Percentiles rank a stretch among this genome's conserved stretches.
phyloP scores from a whole-genome alignment of 2,329 filamentous ascomycete species.

The Tolypocladium pustulatum region DNA sequence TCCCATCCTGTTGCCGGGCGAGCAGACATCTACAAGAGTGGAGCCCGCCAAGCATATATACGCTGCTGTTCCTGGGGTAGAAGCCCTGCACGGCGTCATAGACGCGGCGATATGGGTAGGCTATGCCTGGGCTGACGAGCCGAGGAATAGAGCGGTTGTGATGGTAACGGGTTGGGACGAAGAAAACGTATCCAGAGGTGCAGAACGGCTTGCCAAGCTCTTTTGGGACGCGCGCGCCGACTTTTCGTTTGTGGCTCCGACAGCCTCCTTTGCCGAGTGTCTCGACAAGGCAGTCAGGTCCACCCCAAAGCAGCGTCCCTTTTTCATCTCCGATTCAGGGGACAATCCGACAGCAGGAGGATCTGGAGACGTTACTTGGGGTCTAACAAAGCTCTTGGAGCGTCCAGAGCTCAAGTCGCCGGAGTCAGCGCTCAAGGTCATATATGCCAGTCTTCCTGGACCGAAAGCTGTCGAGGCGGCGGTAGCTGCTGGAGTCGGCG shows the following conservation, averaged over 20 bases:
- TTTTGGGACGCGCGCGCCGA: slow-evolving; percentile 37
- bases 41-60: slow-evolving; percentile 42
- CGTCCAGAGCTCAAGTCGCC: slow-evolving; percentile 31
- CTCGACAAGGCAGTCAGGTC: slow-evolving; percentile 30
- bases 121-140: slow-evolving; percentile 46
- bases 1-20: slow-evolving; percentile 40
- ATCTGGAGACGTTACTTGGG: slow-evolving; percentile 43
- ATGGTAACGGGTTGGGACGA: slow-evolving; percentile 41
- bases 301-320: slow-evolving; percentile 27
- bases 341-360: slow-evolving; percentile 46
- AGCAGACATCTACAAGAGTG: slow-evolving; percentile 43
- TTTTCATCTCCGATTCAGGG: slow-evolving; percentile 44
- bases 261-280: slow-evolving; percentile 34
- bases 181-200: slow-evolving; percentile 23
- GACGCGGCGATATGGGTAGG: slow-evolving; percentile 46
- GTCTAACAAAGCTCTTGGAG: slow-evolving; percentile 31
- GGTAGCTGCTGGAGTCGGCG: slow-evolving; percentile 32
- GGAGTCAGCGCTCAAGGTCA: slow-evolving; percentile 26
- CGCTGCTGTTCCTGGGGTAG: slow-evolving; percentile 31
- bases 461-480: slow-evolving; percentile 30
- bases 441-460: slow-evolving; percentile 43
- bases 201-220: slow-evolving; percentile 30
- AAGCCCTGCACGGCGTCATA: slow-evolving; percentile 27
- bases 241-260: slow-evolving; percentile 42
- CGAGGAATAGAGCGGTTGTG: slow-evolving; percentile 36